These are phyloP conservation scores for Dillenia suffruticosa DNA, from an alignment of 164 flowering plant genomes.

Conservation along the genomic window DNA sequence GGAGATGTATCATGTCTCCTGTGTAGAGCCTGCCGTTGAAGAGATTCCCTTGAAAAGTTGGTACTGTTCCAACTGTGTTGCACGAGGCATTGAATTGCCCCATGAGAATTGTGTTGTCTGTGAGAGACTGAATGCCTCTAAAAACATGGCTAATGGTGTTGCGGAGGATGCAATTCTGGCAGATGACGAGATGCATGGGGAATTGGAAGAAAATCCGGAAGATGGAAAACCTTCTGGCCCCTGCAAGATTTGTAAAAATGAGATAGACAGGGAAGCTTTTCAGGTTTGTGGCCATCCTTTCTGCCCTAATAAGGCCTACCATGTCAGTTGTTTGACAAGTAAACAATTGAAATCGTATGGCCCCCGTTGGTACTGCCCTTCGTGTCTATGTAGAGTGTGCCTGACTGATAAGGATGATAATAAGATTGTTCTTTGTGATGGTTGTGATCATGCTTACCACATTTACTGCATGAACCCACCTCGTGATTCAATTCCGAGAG, in stretches of 20 bases:
- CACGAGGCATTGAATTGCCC: constrained; percentile 36
- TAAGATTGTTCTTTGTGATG: constrained; percentile 73
- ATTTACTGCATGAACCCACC: constrained; percentile 76
- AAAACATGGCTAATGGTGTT: constrained; percentile 11
- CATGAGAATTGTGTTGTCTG: constrained; percentile 78
- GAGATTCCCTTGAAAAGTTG: constrained; percentile 58
- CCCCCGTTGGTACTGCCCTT: constrained; percentile 84
- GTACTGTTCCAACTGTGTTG: constrained; percentile 64
- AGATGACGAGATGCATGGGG: constrained; percentile 19
- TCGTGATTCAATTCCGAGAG: constrained; percentile 44
- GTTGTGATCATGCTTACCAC: constrained; percentile 90
- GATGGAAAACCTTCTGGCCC: constrained; percentile 5
- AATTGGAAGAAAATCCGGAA: constrained; percentile 36
- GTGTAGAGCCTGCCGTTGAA: constrained; percentile 56
- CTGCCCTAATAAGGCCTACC: constrained; percentile 61
- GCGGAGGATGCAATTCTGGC: constrained; percentile 6
- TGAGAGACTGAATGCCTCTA: constrained; percentile 39
- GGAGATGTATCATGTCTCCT: constrained; percentile 67
- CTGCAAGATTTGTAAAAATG: constrained; percentile 55
- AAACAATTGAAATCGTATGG: constrained; percentile 40
- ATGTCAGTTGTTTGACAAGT: constrained; percentile 53
- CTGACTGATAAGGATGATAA: constrained; percentile 70
- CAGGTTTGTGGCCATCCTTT: constrained; percentile 44
- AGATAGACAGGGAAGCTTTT: constrained; percentile 26
- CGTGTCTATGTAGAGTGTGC: constrained; percentile 84